Evolutionary conservation across 2,329 filamentous ascomycete species (phyloP).

Genomic region (Metarhizium guizhouense): DNA sequence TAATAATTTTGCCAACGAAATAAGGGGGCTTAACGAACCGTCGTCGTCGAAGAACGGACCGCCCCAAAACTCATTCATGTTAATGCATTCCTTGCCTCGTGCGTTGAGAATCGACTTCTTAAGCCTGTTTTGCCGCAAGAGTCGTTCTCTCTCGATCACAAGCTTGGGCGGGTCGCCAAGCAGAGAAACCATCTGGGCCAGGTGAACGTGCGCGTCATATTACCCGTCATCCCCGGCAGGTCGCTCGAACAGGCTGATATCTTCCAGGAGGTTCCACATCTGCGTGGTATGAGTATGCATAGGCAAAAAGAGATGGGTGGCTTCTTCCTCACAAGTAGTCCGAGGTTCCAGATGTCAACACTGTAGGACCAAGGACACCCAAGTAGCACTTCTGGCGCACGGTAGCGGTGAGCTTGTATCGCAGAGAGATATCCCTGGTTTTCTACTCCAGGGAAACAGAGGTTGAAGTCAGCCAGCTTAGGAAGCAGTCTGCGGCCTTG

Average conservation of each 20-base stretch:
- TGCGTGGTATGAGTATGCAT: conserved; percentile 3
- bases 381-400: conserved; percentile 15
- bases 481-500: conserved; percentile 8
- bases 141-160: conserved; percentile 10
- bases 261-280: conserved; percentile 17
- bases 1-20: background rate
- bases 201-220: conserved; percentile 15
- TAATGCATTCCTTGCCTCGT: conserved; percentile 6
- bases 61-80: conserved; percentile 14
- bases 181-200: conserved; percentile 12
- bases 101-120: background rate
- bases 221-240: conserved; percentile 12
- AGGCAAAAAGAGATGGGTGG: background rate
- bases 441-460: conserved; percentile 8
- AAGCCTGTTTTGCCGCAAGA: conserved; percentile 8
- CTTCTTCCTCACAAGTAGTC: conserved; percentile 10
- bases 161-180: conserved; percentile 10
- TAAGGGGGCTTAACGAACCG: background rate
- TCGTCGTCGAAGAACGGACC: conserved; percentile 12
- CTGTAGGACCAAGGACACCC: conserved; percentile 13
- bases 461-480: conserved; percentile 12
- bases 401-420: conserved; percentile 14
- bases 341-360: conserved; percentile 14
- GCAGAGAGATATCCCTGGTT: conserved; percentile 8
- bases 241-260: conserved; percentile 9